phyloP scores from a whole-genome alignment of 225 moss, liverwort and hornwort genomes.

The Lunularia cruciata region DNA sequence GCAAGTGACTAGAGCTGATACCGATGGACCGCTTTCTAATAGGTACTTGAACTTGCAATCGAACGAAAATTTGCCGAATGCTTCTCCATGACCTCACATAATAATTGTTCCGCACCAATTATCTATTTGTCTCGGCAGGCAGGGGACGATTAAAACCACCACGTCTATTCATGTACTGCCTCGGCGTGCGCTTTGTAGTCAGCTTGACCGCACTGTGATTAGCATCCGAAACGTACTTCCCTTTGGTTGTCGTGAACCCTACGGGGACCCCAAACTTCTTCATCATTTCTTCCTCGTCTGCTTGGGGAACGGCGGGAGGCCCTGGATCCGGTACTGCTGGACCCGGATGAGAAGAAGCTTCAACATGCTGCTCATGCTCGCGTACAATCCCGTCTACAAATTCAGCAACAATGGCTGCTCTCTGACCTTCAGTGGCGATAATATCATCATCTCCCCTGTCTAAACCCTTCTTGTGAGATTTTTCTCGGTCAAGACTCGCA shows the following conservation, averaged over 20 bases:
- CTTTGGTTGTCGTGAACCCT: conserved; percentile 85
- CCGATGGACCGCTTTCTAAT: too few relatives aligned
- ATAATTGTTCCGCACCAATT: too few relatives aligned
- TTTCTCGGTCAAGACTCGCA: conserved; percentile 51
- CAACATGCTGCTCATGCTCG: conserved; percentile 63
- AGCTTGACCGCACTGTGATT: conserved; percentile 99
- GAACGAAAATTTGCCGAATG: too few relatives aligned
- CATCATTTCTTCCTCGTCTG: conserved; percentile 93
- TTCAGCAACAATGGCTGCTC: conserved; percentile 95
- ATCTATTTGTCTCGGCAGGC: conserved; percentile 95
- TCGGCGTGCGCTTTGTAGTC: conserved; percentile 85
- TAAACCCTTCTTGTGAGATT: conserved; percentile 47
- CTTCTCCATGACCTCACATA: too few relatives aligned
- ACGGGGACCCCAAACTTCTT: conserved; percentile 89
- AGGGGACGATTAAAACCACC: conserved; percentile 98
- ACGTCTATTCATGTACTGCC: conserved; percentile 99
- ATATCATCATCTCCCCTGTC: conserved; percentile 47
- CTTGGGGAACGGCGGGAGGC: conserved; percentile 42
- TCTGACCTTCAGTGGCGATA: conserved; percentile 71
- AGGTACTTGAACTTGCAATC: too few relatives aligned
- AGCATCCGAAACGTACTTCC: conserved; percentile 87
- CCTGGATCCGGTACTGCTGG: conserved; percentile 26
- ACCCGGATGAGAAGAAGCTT: conserved; percentile 23
- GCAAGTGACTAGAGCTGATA: too few relatives aligned
- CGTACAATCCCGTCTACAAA: conserved; percentile 94